Percentiles rank a stretch among this genome's conserved stretches.
Evolutionary conservation across 495 filamentous ascomycete genomes (phyloP).

Genomic region (Hypoxylon lienhwacheense): DNA sequence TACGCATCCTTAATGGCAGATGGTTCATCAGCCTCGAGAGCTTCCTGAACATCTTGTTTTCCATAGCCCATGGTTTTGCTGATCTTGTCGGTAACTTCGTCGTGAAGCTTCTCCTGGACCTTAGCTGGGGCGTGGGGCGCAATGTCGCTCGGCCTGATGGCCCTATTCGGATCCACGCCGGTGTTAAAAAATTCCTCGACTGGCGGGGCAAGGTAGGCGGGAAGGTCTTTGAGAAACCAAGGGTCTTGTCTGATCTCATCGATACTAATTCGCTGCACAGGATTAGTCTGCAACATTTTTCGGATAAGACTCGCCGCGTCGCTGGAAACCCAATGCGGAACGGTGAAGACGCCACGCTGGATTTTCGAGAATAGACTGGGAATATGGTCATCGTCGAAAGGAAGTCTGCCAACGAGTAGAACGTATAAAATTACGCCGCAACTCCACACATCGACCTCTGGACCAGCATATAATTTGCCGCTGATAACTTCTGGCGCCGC

Average conservation of each 20-base stretch:
- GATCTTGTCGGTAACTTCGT: slow-evolving; percentile 89
- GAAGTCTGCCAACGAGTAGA: slow-evolving; percentile 83
- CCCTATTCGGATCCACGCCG: slow-evolving; percentile 86
- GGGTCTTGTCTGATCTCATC: slow-evolving; percentile 91
- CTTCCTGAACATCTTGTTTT: slow-evolving; percentile 92
- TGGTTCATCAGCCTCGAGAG: slow-evolving; percentile 85
- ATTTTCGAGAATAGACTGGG: slow-evolving; percentile 55
- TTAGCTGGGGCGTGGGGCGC: slow-evolving; percentile 73
- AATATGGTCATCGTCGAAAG: slow-evolving; percentile 94
- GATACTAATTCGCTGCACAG: slow-evolving; percentile 89
- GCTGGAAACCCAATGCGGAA: slow-evolving; percentile 82
- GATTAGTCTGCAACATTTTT: slow-evolving; percentile 93
- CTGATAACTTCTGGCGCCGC: slow-evolving; percentile 97
- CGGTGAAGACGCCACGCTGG: slow-evolving; percentile 73
- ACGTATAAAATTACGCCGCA: slow-evolving; percentile 98
- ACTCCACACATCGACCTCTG: slow-evolving; percentile 99
- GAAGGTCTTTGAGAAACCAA: slow-evolving; percentile 88
- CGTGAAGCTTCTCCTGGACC: slow-evolving; percentile 85
- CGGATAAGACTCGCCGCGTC: slow-evolving; percentile 85
- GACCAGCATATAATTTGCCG: slow-evolving; percentile 95
- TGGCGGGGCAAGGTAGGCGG: slow-evolving; percentile 83
- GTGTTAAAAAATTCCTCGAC: slow-evolving; percentile 91
- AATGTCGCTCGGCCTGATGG: slow-evolving; percentile 77
- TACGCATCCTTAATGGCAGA: slow-evolving; percentile 99
- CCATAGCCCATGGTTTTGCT: slow-evolving; percentile 97